phyloP scores from a whole-genome alignment of 2,329 filamentous ascomycete species.

The Aspergillus pseudoterreus region DNA sequence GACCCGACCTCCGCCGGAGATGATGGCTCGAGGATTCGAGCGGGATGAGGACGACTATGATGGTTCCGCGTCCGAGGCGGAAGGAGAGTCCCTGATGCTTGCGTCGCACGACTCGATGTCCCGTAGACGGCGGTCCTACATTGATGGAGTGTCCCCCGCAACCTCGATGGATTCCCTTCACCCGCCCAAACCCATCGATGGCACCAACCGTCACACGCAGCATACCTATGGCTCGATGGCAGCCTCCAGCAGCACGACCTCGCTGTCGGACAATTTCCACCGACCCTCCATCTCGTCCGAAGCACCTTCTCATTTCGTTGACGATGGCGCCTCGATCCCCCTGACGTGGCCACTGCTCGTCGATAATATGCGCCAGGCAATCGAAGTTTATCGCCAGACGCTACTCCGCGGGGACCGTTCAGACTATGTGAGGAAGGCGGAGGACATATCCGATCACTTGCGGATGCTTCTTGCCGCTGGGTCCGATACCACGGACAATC shows the following conservation, averaged over 20 bases:
- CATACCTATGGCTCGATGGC: constrained; percentile 37
- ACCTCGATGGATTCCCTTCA: constrained; percentile 90
- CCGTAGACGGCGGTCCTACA: constrained; percentile 63
- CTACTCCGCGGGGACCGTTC: constrained; percentile 78
- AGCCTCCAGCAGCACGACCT: constrained; percentile 51
- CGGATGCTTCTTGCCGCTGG: constrained; percentile 90
- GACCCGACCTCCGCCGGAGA: constrained; percentile 81
- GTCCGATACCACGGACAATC: constrained; percentile 96
- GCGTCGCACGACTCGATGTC: constrained; percentile 65
- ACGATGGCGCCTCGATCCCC: constrained; percentile 75
- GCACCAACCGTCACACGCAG: constrained; percentile 26
- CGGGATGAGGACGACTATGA: constrained; percentile 90
- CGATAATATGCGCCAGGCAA: constrained; percentile 85
- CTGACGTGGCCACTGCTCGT: constrained; percentile 88
- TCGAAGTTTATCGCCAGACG: constrained; percentile 87
- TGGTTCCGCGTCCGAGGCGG: constrained; percentile 81
- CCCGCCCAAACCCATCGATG: constrained; percentile 61
- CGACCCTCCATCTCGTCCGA: constrained; percentile 43
- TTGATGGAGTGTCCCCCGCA: constrained; percentile 74
- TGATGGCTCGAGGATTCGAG: constrained; percentile 79
- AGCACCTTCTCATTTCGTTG: constrained; percentile 81
- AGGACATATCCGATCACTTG: constrained; percentile 96
- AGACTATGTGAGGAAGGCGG: constrained; percentile 89
- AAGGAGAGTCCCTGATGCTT: constrained; percentile 70
- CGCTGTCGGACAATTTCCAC: constrained; percentile 51